Conservation (phyloP, 2,329 filamentous ascomycete species). For the Alternaria brassicicola region DNA sequence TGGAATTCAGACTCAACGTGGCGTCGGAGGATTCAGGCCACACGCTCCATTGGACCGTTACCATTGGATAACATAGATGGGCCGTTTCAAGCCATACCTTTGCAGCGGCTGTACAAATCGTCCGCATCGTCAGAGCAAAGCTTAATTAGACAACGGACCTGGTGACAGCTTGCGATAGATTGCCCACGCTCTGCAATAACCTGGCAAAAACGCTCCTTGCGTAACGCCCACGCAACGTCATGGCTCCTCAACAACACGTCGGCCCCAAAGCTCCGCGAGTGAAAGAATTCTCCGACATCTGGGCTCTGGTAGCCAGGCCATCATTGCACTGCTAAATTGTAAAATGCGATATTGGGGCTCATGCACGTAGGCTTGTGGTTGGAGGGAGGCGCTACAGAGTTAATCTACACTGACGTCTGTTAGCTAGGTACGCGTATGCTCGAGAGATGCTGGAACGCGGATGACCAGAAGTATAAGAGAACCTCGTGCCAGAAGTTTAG, state of each 20-base stretch:
- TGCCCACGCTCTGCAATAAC: not conserved
- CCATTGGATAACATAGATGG: not conserved
- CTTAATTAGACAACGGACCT: not conserved
- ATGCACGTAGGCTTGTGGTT: slow-evolving; percentile 8
- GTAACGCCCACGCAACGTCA: not conserved
- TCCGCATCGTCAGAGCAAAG: not conserved
- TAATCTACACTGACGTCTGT: not conserved
- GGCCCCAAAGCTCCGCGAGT: not conserved
- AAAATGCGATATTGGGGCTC: slow-evolving; percentile 13
- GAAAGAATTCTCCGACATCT: not conserved
- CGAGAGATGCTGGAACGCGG: not conserved
- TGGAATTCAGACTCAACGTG: not conserved
- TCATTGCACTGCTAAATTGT: not conserved
- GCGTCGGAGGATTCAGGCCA: not conserved
- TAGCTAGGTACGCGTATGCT: not conserved
- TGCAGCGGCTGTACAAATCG: not conserved
- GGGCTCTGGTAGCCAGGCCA: not conserved
- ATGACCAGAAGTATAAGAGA: not conserved
- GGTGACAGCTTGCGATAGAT: slow-evolving; percentile 1
- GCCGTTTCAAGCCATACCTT: not conserved
- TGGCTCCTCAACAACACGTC: not conserved
- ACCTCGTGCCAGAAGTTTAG: not conserved
- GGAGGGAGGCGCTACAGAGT: not conserved
- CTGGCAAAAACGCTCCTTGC: not conserved
- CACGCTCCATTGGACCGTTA: not conserved